A percentile compares a stretch with the other conserved stretches of the same genome.
These are phyloP conservation scores for Podospora conica DNA, from an alignment of 495 filamentous ascomycete species.

Conservation along the genomic window DNA sequence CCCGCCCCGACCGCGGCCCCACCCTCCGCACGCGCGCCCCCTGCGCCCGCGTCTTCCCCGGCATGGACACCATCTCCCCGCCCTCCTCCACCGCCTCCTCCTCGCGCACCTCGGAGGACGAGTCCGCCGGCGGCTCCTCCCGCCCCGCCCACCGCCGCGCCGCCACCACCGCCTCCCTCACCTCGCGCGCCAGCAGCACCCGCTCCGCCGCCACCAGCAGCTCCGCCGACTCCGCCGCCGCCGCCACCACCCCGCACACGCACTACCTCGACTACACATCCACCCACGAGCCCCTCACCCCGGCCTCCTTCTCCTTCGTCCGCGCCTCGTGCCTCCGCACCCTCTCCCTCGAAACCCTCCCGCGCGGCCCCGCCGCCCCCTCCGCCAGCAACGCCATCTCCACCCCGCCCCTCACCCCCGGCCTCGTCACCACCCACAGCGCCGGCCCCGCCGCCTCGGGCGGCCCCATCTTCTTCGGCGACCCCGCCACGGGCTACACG, in stretches of 20 bases:
- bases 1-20: conserved; percentile 30
- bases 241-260: conserved; percentile 49
- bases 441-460: conserved; percentile 39
- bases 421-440: conserved; percentile 48
- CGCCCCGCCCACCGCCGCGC: conserved; percentile 26
- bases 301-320: conserved; percentile 73
- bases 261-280: conserved; percentile 85
- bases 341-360: conserved; percentile 77
- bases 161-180: conserved; percentile 24
- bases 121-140: conserved; percentile 17
- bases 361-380: conserved; percentile 49
- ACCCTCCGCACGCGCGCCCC: conserved; percentile 45
- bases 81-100: conserved; percentile 40
- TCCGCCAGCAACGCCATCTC: conserved; percentile 27
- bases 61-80: conserved; percentile 32
- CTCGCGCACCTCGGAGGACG: conserved; percentile 43
- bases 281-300: conserved; percentile 69
- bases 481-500: conserved; percentile 74
- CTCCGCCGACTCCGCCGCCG: background rate
- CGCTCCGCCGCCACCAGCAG: conserved; percentile 23
- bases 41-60: conserved; percentile 42
- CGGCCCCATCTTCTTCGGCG: conserved; percentile 83
- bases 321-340: conserved; percentile 82
- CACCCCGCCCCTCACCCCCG: conserved; percentile 31
- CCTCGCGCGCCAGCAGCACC: conserved; percentile 40